Conservation (phyloP, 257 asterid genomes). For the Salvia miltiorrhiza region DNA sequence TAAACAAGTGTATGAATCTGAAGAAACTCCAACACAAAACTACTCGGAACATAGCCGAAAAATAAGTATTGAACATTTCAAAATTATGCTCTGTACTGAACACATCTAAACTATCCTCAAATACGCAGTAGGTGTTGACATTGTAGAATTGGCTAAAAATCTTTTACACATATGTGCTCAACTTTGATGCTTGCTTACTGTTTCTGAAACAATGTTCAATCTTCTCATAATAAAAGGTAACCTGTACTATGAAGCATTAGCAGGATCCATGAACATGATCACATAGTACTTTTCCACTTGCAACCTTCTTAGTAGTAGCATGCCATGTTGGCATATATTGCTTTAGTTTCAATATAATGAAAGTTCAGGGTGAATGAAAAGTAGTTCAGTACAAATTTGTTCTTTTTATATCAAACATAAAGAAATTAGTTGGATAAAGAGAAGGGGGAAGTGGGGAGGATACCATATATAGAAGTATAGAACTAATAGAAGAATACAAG, state of each 20-base stretch:
- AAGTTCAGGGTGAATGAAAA: neutral
- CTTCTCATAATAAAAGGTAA: neutral
- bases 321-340: neutral
- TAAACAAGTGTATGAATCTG: neutral
- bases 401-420: constrained; percentile 3
- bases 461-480: neutral
- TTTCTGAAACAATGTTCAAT: neutral
- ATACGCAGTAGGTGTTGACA: neutral
- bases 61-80: neutral
- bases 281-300: neutral
- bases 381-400: neutral
- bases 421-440: neutral
- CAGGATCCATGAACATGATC: neutral
- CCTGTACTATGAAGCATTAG: neutral
- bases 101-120: constrained; percentile 11
- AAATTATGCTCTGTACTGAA: neutral
- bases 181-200: neutral
- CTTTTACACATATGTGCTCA: neutral
- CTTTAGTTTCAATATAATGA: constrained; percentile 1
- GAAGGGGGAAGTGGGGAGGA: no score
- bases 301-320: neutral
- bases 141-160: neutral
- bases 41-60: neutral
- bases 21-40: neutral
- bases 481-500: constrained; percentile 6